Percentiles rank a stretch among this genome's conserved stretches.
phyloP scores from a whole-genome alignment of 73 alveolate species.

The Tetrahymena borealis region DNA sequence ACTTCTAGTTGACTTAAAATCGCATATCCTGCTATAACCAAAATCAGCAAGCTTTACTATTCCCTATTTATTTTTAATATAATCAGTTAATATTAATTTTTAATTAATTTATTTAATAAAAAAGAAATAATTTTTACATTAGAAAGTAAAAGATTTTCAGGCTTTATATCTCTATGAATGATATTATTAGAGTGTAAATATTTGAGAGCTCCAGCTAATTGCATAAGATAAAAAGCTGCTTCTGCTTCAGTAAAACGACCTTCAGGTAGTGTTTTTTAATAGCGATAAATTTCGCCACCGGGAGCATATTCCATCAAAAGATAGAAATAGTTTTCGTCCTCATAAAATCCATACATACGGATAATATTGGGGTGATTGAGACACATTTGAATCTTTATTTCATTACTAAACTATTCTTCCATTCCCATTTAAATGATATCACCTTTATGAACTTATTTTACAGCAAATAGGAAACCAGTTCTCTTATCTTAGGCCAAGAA shows the following conservation, averaged over 20 bases:
- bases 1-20: constrained; percentile 16
- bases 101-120: not conserved
- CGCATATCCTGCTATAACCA: not conserved
- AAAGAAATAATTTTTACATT: not conserved
- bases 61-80: constrained; percentile 14
- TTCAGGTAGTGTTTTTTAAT: constrained; percentile 41
- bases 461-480: not conserved
- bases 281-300: constrained; percentile 85
- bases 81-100: not conserved
- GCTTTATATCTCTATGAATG: constrained; percentile 60
- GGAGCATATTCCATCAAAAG: constrained; percentile 89
- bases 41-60: not conserved
- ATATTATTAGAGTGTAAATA: constrained; percentile 44
- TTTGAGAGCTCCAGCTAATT: constrained; percentile 33
- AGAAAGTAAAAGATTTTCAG: constrained; percentile 49
- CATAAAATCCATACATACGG: constrained; percentile 82
- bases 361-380: constrained; percentile 81
- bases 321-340: constrained; percentile 87
- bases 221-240: constrained; percentile 26
- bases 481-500: not conserved
- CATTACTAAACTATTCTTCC: constrained; percentile 86
- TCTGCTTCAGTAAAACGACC: constrained; percentile 24
- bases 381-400: constrained; percentile 84
- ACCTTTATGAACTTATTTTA: not conserved
- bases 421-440: constrained; percentile 16